Base-by-base conservation (phyloP, 768 basidiomycete species). In the Crepidotus variabilis region DNA sequence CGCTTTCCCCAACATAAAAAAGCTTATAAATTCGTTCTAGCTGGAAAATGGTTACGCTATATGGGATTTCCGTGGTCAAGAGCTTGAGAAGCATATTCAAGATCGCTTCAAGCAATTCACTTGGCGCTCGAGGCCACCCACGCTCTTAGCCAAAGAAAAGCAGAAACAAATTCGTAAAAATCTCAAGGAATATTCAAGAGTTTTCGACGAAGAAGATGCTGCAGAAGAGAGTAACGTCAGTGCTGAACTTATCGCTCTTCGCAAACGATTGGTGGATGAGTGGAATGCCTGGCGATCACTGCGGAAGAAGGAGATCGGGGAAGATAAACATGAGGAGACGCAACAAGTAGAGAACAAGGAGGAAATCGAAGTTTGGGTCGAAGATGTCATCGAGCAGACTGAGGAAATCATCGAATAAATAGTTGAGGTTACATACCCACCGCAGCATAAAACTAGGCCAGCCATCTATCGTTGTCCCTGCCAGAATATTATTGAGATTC, bases 81-180 rank as follows among this genome's bases (percentile, higher is more conserved):
- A 96, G 69, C 78, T 94, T n/a, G 82, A 89, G 68, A 90, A 92
- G 69, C 86, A 88, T 51, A 85, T 94, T 56, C 78, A 90, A 60
- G 97, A 98, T 69, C 85, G 89, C 55, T 98, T 99, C 84, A 99
- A 99, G 78, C 97, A 99, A 71, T 94, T 98, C 73, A 83, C 98
- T 59, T 99, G 96, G 96, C 87, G 97, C 34, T 95, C 96, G 22
- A 88, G 97, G n/a, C 93, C 97, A 3, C 83, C 86, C 10, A 89
- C 92, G 2, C 74, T 98, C 51, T 79, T 99, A 56, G 80, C 85
- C 49, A 92, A 89, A 68, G 94, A 97, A 51, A 85, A 94, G 58
- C 93, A 97, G 67, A 86, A 86, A 61, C 83, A 82, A 51, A 84
- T 99, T 56, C 84, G 92, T 57, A 88, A 86, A 73, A 96, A 92